Percentiles rank a stretch among this genome's conserved stretches.
Conservation (phyloP, 1,284 basidiomycete genomes). For the Phenoliferia sp. region DNA sequence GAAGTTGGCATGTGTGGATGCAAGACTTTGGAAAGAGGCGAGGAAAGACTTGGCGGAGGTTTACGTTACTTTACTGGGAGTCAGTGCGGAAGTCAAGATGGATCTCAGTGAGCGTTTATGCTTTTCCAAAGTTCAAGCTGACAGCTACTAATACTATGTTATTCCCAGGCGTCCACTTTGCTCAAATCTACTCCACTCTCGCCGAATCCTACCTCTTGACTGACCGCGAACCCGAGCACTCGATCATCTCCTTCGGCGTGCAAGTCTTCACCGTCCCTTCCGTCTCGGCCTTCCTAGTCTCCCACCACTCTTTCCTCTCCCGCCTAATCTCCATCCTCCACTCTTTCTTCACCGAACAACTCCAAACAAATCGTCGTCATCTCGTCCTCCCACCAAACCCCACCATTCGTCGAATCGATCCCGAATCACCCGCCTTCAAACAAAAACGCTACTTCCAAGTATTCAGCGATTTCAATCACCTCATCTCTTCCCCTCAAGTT, state of each 20-base stretch:
- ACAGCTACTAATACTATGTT: not conserved
- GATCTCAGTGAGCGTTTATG: constrained; percentile 55
- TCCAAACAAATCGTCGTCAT: constrained; percentile 49
- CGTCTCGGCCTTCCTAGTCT: constrained; percentile 70
- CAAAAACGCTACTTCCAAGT: constrained; percentile 69
- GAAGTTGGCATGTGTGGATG: constrained; percentile 70
- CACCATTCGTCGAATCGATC: constrained; percentile 52
- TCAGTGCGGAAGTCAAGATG: constrained; percentile 69
- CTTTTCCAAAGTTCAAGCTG: not conserved
- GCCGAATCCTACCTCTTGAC: constrained; percentile 85
- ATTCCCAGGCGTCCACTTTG: constrained; percentile 68
- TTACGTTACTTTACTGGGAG: constrained; percentile 68
- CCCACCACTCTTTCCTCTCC: constrained; percentile 64
- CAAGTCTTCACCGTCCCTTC: constrained; percentile 86
- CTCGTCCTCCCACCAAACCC: constrained; percentile 52
- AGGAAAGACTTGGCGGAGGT: constrained; percentile 74
- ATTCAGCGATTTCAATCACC: constrained; percentile 37
- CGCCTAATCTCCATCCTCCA: constrained; percentile 74
- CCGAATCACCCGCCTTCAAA: constrained; percentile 76
- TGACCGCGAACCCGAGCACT: constrained; percentile 86
- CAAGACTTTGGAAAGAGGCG: constrained; percentile 76
- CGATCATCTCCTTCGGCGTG: constrained; percentile 84
- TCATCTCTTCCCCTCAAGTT: constrained; percentile 34
- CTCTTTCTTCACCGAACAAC: constrained; percentile 83
- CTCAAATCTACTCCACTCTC: constrained; percentile 75